Base-by-base conservation (phyloP, 1,284 basidiomycete genomes). In the Cutaneotrichosporon dermatis region DNA sequence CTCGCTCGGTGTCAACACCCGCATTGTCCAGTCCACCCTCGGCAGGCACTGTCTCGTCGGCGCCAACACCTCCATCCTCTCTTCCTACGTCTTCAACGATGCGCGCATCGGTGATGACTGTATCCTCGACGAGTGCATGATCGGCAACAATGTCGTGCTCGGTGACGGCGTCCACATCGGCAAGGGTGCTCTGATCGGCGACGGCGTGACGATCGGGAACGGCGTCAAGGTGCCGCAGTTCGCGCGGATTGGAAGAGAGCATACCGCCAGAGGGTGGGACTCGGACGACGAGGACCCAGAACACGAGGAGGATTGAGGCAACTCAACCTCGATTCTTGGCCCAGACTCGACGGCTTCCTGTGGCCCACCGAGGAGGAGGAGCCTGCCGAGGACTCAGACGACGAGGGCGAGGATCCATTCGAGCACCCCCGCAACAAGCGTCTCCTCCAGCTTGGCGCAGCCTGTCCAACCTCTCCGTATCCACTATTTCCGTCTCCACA, bases 21-120 rank as follows among this genome's bases (percentile, higher is more conserved):
- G 51, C 15, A 66, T 79, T 54, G 58, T 65, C 44, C 68, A 70
- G 16, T 91, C 89, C 69, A 88, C 87, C 66, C 83, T 96, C 46
- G 90, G 90, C 13, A 84, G 85, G 57, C 88, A 91, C 73, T 88
- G 88, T 13, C 83, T 91, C 60, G 86, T 97, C 64, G 92, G 92
- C 33, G 82, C 87, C 7, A 82, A 82, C 34, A 85, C 87, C 16
- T 79, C 83, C 54, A 83, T 97, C 57, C 79, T 80, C 39, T 81
- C 88, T 68, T 87, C 90, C 16, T 93, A 92, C 72, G 80, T 97
- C 48, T 92, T 92, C 71, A 89, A 91, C 64, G 85, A 85, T 55
- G 88, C 88, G 4, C 74, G 81, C 40, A 83, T 99, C 59, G 93
- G 90, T n/a, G 81, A 85, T 43, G 83, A 86, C 51, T 90, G 88